phyloP scores from a whole-genome alignment of 305 asterid species.

The Salvia sclarea region DNA sequence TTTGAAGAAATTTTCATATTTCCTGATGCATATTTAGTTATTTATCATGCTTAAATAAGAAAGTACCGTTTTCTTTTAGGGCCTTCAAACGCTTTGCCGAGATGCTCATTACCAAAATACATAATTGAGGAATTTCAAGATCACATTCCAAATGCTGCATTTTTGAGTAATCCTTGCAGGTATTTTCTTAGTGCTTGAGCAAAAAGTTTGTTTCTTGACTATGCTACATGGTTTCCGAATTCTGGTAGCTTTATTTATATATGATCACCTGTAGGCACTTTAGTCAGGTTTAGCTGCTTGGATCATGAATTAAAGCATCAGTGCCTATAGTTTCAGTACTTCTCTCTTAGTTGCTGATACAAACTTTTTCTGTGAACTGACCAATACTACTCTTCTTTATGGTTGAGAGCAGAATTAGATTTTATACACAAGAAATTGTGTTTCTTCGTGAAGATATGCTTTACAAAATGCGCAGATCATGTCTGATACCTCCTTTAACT shows the following conservation, averaged over 20 bases:
- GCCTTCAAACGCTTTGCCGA: slow-evolving; percentile 86
- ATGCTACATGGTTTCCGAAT: slow-evolving; percentile 11
- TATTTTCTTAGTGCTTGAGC: slow-evolving; percentile 27
- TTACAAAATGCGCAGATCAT: slow-evolving; percentile 83
- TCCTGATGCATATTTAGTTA: slow-evolving; percentile 20
- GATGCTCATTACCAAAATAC: slow-evolving; percentile 79
- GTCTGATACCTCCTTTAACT: slow-evolving; percentile 80
- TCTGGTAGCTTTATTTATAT: slow-evolving; percentile 10
- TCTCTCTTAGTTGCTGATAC: slow-evolving; percentile 5
- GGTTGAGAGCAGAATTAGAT: slow-evolving; percentile 66
- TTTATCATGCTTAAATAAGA: slow-evolving; percentile 22
- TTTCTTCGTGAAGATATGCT: slow-evolving; percentile 91
- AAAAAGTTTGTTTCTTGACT: slow-evolving; percentile 1
- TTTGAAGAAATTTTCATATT: slow-evolving; percentile 34
- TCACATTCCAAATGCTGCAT: slow-evolving; percentile 71
- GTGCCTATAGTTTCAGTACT: slow-evolving; percentile 1
- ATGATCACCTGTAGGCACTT: slow-evolving; percentile 27
- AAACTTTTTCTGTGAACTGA: slow-evolving; percentile 6
- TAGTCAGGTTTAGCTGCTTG: slow-evolving; percentile 5
- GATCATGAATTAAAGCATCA: neutral
- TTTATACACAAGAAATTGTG: slow-evolving; percentile 84
- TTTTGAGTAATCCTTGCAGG: slow-evolving; percentile 96
- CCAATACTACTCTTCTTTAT: slow-evolving; percentile 19
- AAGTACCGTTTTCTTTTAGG: slow-evolving; percentile 48
- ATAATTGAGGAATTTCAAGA: slow-evolving; percentile 76